Conservation (phyloP, 345 rosid genomes). For the Kernera saxatilis region DNA sequence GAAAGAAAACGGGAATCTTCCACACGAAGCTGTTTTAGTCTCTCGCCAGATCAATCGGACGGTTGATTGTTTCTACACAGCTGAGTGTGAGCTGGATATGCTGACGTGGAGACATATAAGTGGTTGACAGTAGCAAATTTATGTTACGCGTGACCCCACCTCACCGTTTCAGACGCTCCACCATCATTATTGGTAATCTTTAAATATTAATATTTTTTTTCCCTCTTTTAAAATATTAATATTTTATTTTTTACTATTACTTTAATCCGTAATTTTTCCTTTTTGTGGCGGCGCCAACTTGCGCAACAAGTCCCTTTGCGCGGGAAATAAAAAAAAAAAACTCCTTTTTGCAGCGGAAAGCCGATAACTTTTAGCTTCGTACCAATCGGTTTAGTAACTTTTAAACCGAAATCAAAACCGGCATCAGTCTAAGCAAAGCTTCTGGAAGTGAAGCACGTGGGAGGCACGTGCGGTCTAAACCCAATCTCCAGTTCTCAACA, state of each 20-base stretch:
- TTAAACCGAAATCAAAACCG: not conserved
- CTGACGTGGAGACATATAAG: not conserved
- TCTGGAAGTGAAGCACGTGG: not conserved
- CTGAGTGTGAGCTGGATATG: slow-evolving; percentile 12
- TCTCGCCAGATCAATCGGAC: slow-evolving; percentile 15
- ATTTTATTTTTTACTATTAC: not conserved
- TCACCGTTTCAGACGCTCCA: slow-evolving; percentile 30
- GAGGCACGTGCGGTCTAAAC: not conserved
- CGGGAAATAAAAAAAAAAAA: slow-evolving; percentile 9
- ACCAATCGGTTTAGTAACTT: not conserved
- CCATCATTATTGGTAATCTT: slow-evolving; percentile 9
- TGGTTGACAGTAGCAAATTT: not conserved
- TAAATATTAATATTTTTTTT: not conserved
- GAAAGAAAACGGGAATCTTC: slow-evolving; percentile 9
- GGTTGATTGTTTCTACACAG: slow-evolving; percentile 1
- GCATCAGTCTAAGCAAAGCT: not conserved
- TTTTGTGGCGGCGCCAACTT: slow-evolving; percentile 30
- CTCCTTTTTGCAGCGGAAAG: slow-evolving; percentile 2
- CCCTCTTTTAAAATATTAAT: not conserved
- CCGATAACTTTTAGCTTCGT: not conserved
- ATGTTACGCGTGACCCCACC: slow-evolving; percentile 20
- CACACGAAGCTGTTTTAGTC: slow-evolving; percentile 12
- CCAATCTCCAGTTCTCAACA: too few relatives aligned
- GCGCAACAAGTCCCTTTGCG: slow-evolving; percentile 29
- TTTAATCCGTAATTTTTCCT: not conserved